Evolutionary conservation across 208 protist species (phyloP), one percentile per base, ranked within the genome.

Genomic region (Angomonas deanei): DNA sequence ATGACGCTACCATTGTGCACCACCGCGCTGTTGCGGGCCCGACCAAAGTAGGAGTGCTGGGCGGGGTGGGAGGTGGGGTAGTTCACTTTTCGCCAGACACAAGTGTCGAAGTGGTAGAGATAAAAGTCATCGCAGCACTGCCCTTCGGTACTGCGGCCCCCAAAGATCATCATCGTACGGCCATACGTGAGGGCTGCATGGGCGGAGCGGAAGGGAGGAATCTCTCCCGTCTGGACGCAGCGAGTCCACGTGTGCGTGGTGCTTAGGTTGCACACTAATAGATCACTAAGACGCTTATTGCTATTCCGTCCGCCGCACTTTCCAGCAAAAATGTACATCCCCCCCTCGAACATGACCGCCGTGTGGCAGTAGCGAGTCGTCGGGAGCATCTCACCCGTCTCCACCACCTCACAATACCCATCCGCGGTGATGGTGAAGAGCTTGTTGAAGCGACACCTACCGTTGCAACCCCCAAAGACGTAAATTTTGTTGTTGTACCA

Each of bases 231-330:
- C 69, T 89, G 82, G 13, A 36, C 42, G 61, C 82, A 86, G 59
- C 74, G 56, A 19, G 36, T 46, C 86, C 89, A 95, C 27, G 31
- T 59, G 10, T 64, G 62, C n/a, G 54, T 59, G 24, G 26, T 48
- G n/a, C 8, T 26, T 33, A 91, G 73, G 59, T 76, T 63, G 60
- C 67, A 82, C 19, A 36, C 26, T 66, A 71, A 92, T 49, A 95
- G 68, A 65, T 95, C 89, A 19, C 60, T 56, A 31, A 95, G 80
- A 0, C 89, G 79, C 61, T 84, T 84, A 70, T 95, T 93, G 73
- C 84, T 92, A 64, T 93, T 93, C 49, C 89, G 65, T 2, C 89
- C 89, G 10, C 89, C 89, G 63, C 89, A 95, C 77, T 95, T 95
- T 47, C 89, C 89, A 21, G 82, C 89, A 60, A 92, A 95, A 24